Conservation (phyloP, 2,329 filamentous ascomycete genomes). For the Xylaria sp. region DNA sequence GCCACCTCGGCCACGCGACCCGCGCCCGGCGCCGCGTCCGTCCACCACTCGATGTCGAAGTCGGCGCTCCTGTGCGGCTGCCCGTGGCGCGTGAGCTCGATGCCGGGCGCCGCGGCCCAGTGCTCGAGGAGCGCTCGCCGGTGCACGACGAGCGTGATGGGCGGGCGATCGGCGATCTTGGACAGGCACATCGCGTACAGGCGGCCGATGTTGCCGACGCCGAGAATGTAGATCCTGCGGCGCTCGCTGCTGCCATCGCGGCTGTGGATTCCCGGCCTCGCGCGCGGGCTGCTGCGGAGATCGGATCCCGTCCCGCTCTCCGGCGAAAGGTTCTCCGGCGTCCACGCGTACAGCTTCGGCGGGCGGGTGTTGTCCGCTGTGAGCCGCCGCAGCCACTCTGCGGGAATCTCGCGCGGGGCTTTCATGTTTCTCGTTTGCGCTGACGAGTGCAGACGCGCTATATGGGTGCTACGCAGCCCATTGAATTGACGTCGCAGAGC, state of each 20-base stretch:
- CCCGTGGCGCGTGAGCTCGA: conserved; percentile 51
- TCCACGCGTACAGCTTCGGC: conserved; percentile 41
- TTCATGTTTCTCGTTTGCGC: not conserved
- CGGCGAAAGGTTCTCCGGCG: conserved; percentile 31
- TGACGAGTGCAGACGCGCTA: conserved; percentile 9
- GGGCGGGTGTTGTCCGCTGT: conserved; percentile 29
- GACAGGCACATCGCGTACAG: conserved; percentile 77
- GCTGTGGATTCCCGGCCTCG: not conserved
- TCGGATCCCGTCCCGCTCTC: not conserved
- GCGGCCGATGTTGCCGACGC: conserved; percentile 79
- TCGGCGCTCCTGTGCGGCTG: conserved; percentile 41
- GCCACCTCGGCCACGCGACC: conserved; percentile 50
- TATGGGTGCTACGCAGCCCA: not conserved
- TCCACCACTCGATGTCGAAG: conserved; percentile 62
- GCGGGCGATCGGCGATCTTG: conserved; percentile 64
- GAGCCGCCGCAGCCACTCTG: conserved; percentile 35
- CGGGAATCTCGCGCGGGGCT: not conserved
- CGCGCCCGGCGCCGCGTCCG: conserved; percentile 47
- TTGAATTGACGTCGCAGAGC: not conserved
- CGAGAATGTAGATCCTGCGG: conserved; percentile 75
- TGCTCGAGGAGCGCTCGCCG: conserved; percentile 54
- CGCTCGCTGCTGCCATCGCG: conserved; percentile 6
- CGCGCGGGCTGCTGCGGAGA: not conserved
- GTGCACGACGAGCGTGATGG: conserved; percentile 82
- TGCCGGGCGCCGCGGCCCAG: conserved; percentile 52